Base-by-base conservation (phyloP, 345 rosid genomes). In the Schrenkiella parvula region DNA sequence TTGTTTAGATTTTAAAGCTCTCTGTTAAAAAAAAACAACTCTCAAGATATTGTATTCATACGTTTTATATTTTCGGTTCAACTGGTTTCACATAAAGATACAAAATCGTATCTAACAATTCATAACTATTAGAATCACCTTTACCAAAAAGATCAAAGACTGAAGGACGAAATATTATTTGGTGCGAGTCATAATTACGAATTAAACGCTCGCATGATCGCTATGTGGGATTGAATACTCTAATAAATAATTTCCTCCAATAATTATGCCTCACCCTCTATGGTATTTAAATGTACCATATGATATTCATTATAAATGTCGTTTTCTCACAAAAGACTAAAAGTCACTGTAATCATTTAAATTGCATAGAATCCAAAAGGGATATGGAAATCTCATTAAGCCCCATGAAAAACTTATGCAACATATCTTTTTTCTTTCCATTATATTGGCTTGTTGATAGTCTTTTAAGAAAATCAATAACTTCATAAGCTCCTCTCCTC, bases 171-270 rank as follows among this genome's bases (percentile, higher is more conserved):
- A 21, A 72, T 37, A 63, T 39, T 41, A 63, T 72, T 62, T 72
- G 64, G 76, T 72, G 70, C 28, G 64, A 64, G 48, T 42, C 64
- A 72, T 72, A 72, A 72, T 64, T 72, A 72, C 64, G 50, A 55
- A 65, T 56, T 44, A 44, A 73, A 65, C 77, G 66, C 43, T 65
- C 65, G 77, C 66, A 65, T 73, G 77, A 72, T 56, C 4, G 72
- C 77, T 66, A 73, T 73, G 72, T 56, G 77, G 77, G 77, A 32
- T 55, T 64, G 19, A 61, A 62, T 62, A 39, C 41, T 31, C 65
- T 48, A 21, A 62, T 42, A 62, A 52, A 13, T 19, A 3, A 31
- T 32, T 72, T 54, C 22, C 1, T 32, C 23, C 21, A 53, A 53
- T 72, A 53, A 64, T 64, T 64, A 43, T 72, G 56, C 15, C 70